Conservation (phyloP, 495 filamentous ascomycete genomes). For the Aspergillus leporis region DNA sequence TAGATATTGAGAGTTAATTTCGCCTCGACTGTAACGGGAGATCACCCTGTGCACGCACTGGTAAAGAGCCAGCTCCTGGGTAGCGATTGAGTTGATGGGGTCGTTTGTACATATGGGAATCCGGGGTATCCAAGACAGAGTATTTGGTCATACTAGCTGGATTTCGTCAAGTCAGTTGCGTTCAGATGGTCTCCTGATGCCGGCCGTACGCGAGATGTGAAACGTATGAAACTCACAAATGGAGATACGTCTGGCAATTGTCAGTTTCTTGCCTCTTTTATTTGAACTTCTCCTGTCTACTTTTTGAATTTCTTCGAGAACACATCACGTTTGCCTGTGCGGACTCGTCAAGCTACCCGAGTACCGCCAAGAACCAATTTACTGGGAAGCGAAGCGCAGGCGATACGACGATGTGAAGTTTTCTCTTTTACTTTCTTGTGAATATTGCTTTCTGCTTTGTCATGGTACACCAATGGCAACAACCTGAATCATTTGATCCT, state of each 20-base stretch:
- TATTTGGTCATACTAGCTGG: neutral
- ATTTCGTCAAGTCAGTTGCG: neutral
- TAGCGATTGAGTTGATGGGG: neutral
- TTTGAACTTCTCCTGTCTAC: conserved; percentile 6
- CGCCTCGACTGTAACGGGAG: neutral
- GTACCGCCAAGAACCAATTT: neutral
- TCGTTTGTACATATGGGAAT: neutral
- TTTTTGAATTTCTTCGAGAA: neutral
- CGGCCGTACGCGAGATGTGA: conserved; percentile 10
- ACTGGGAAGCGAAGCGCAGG: neutral
- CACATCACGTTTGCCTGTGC: neutral
- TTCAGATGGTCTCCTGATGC: conserved; percentile 1
- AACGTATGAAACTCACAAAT: conserved; percentile 7
- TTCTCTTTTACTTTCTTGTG: conserved; percentile 37
- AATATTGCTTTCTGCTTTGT: conserved; percentile 36
- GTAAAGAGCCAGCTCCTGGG: neutral
- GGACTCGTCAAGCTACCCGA: conserved; percentile 4
- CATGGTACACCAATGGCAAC: conserved; percentile 24
- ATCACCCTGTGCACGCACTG: neutral
- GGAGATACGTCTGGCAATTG: conserved; percentile 17
- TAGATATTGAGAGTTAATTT: conserved; percentile 17
- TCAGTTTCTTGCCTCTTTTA: conserved; percentile 4
- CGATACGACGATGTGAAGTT: neutral
- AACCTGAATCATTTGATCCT: conserved; percentile 19
- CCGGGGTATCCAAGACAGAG: neutral